Percentiles rank a stretch among this genome's conserved stretches.
phyloP scores from a whole-genome alignment of 306 rosid species.

The Vachellia pachyceras region DNA sequence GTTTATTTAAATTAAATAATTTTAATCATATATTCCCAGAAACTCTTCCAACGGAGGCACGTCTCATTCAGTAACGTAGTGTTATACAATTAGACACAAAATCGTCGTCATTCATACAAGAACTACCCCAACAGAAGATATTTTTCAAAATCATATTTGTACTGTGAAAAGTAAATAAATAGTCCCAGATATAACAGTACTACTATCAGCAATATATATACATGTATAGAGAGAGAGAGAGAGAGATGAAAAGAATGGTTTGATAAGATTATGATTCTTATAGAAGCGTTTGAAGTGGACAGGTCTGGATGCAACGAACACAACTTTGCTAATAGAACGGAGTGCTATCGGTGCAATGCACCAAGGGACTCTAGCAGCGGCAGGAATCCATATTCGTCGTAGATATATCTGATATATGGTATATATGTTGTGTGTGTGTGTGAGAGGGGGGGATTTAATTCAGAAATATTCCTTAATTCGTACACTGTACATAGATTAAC shows the following conservation, averaged over 20 bases:
- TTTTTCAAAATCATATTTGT: not conserved
- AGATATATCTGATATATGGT: slow-evolving; percentile 38
- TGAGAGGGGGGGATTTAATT: not conserved
- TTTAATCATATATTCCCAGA: too few species aligned
- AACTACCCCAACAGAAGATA: not conserved
- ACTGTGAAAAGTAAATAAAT: not conserved
- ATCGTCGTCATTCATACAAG: not conserved
- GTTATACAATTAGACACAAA: not conserved
- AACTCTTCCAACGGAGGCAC: too few species aligned
- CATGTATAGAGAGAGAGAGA: too few species aligned
- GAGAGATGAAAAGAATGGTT: not conserved
- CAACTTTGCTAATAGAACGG: slow-evolving; percentile 83
- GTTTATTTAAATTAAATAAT: too few species aligned
- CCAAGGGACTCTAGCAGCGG: slow-evolving; percentile 65
- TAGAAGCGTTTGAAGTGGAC: slow-evolving; percentile 16
- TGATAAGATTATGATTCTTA: not conserved
- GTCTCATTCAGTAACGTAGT: too few species aligned
- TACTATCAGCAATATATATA: too few species aligned
- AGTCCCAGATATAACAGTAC: not conserved
- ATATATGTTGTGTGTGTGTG: not conserved
- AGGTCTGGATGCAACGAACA: slow-evolving; percentile 94
- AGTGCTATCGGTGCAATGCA: slow-evolving; percentile 84
- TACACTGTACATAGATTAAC: not conserved
- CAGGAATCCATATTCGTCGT: slow-evolving; percentile 66
- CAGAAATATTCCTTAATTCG: not conserved